Base-by-base conservation (phyloP, 2,329 filamentous ascomycete species). In the Fusarium decemcellulare region DNA sequence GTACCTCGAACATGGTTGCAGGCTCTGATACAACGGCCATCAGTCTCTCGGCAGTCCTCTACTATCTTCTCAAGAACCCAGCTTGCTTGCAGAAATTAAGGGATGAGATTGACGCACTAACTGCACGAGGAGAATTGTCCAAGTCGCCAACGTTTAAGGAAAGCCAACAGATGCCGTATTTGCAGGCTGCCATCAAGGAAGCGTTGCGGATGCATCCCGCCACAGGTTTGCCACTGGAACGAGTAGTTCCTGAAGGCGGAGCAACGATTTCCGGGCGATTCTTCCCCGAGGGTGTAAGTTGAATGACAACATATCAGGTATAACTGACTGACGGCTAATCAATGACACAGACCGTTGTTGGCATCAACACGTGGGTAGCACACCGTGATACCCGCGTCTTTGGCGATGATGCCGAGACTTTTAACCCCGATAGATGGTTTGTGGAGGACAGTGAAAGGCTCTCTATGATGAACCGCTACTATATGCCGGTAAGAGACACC, bases 11-110 rank as follows among this genome's bases (percentile, higher is more conserved):
- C 1, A 74, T 74, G 68, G 68, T 73, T 1, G 72, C 72, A 0
- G 72, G 72, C 0, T 74, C 72, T 3, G 72, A 74, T 5, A 74
- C 72, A 0, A 74, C 72, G 0, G 72, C 72, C 0, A 74, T 74
- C 14, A 70, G 68, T 7, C 63, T 74, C 0, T 72, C 68, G 0
- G 70, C 72, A 2, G 59, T 72, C 16, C 9, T 74, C 5, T 73
- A 74, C 34, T 57, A 73, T 27, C 43, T 74, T 0, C 51, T 74
- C 0, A 70, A 62, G 27, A 60, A 61, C 2, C 68, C 72, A 0
- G 5, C 7, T 14, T 66, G 65, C 0, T 5, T 74, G 8, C 15
- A 55, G 0, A 70, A 32, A 8, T 27, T 74, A 0, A 51, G 56
- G 2, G 30, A 32, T 0, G 72, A 74, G 16, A 68, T 74, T 0